These are phyloP conservation scores for Lachnellula occidentalis DNA, from an alignment of 2,329 filamentous ascomycete species.

Conservation along the genomic window DNA sequence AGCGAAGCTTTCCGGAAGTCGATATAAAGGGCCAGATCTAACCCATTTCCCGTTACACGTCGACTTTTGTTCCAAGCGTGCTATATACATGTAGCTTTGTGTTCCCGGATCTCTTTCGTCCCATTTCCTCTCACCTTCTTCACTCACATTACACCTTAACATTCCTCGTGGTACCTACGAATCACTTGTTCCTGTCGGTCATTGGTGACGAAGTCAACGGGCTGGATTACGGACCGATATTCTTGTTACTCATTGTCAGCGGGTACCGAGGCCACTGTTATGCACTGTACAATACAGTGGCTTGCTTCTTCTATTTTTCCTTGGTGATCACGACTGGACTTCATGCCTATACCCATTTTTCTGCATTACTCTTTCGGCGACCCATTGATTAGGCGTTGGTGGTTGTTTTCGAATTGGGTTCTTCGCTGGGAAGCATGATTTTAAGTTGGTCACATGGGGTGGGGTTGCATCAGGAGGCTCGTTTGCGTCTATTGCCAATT, in stretches of 20 bases:
- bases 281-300: conserved; percentile 2
- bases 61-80: conserved; percentile 7
- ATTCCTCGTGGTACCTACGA: conserved; percentile 12
- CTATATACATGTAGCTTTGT: conserved; percentile 18
- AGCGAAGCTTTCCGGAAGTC: conserved; percentile 72
- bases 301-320: conserved; percentile 5
- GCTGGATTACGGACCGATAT: conserved; percentile 9
- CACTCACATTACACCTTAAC: conserved; percentile 10
- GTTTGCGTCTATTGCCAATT: no score
- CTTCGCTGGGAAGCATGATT: no score
- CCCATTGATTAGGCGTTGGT: neutral
- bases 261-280: conserved; percentile 3
- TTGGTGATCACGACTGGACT: conserved; percentile 1
- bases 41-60: conserved; percentile 15
- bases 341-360: conserved; percentile 16
- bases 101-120: conserved; percentile 15
- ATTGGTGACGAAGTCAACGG: conserved; percentile 11
- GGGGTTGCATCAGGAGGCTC: no score
- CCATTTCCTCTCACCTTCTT: conserved; percentile 13
- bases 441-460: no score
- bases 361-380: neutral
- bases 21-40: conserved; percentile 97
- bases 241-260: conserved; percentile 5
- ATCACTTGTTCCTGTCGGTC: conserved; percentile 7
- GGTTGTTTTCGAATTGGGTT: neutral